These are phyloP conservation scores for Nemania abortiva DNA, from an alignment of 2,329 filamentous ascomycete species.

Conservation along the genomic window DNA sequence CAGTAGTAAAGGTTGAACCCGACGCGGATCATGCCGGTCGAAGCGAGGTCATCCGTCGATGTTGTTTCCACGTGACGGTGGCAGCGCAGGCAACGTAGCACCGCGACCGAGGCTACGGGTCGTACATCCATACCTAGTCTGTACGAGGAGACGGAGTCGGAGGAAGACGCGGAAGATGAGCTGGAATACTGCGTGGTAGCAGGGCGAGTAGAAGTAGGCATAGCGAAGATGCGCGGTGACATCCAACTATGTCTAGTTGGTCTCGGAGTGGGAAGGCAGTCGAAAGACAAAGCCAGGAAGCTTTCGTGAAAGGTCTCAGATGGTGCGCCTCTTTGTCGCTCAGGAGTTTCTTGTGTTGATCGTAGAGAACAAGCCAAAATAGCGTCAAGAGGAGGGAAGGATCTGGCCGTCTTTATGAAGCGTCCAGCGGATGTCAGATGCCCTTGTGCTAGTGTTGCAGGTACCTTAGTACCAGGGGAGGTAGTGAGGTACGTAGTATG, in stretches of 20 bases:
- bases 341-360: constrained; percentile 13
- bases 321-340: constrained; percentile 11
- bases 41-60: constrained; percentile 68
- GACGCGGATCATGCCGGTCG: constrained; percentile 73
- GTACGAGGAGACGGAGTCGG: constrained; percentile 59
- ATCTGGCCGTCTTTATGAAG: constrained; percentile 36
- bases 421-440: constrained; percentile 26
- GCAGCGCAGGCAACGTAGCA: constrained; percentile 65
- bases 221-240: constrained; percentile 36
- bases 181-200: constrained; percentile 54
- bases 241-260: neutral
- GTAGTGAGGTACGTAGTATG: constrained; percentile 8
- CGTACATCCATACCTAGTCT: constrained; percentile 63
- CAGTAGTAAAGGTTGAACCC: constrained; percentile 76
- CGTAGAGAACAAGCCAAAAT: constrained; percentile 18
- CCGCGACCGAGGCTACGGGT: constrained; percentile 65
- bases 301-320: neutral
- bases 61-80: constrained; percentile 72
- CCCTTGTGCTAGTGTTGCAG: constrained; percentile 13
- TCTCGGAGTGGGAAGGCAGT: constrained; percentile 4
- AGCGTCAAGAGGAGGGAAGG: constrained; percentile 18
- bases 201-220: constrained; percentile 52
- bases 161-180: constrained; percentile 55
- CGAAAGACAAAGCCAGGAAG: constrained; percentile 2
- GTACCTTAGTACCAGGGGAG: constrained; percentile 9